Base-by-base conservation (phyloP, 2,329 filamentous ascomycete genomes). In the Fusarium poae region DNA sequence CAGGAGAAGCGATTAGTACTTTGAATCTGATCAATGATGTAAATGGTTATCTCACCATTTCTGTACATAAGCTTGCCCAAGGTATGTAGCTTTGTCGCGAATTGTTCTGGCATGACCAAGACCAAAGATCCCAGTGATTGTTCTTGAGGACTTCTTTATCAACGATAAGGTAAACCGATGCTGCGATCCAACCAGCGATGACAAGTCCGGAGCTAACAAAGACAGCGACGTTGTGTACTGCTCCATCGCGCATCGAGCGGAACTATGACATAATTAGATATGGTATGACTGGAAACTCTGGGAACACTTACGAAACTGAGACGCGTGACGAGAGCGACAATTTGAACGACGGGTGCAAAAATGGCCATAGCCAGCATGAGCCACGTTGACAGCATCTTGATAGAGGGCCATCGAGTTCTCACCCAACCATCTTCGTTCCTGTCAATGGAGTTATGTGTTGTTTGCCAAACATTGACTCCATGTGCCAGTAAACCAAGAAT, bases 121-220 rank as follows among this genome's bases (percentile, higher is more conserved):
- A 62, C 59, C 59, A 62, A 1, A 62, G 59, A 13, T 62, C 59
- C 59, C 59, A 62, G 4, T 62, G 59, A 9, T 62, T 62, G 2
- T 56, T 62, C 0, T 7, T 25, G 2, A 62, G 57, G 0, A 62
- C 57, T 18, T 62, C 59, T 9, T 62, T 62, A 2, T 62, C 59
- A 1, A 62, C 48, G 2, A 62, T 62, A 0, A 62, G 45, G 35
- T 62, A 62, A 4, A 62, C 8, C 0, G 48, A 43, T n/a, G 42
- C 48, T 1, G 42, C 42, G 0, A 62, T 56, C 59, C 59, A 62
- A 1, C 57, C 42, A 4, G 57, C 57, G 0, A 48, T 43, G 0
- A 29, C 12, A 11, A 62, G 1, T 2, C 59, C 48, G 12, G 59
- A 62, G 30, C 59, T 62, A 1, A 5, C 5, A 1, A 62, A 20